Conservation (phyloP, 805 yeast species). For the Saturnispora sekii region DNA sequence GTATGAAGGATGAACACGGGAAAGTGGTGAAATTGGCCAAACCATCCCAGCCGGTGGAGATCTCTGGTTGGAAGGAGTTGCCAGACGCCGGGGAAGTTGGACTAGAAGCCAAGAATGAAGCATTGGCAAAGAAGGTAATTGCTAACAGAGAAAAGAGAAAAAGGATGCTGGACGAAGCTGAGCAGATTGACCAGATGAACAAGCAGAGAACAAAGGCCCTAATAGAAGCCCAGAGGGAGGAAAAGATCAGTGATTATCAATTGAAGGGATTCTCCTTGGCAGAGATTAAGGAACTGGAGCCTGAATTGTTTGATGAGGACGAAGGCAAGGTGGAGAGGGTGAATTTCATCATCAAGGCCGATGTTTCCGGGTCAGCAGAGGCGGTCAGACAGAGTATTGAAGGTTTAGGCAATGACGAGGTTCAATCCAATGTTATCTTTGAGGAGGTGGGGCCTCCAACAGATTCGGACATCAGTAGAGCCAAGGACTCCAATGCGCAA, state of each 20-base stretch:
- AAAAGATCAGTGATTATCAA: slow-evolving; percentile 45
- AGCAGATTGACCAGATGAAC: slow-evolving; percentile 64
- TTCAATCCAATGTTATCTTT: slow-evolving; percentile 55
- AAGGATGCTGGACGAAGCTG: slow-evolving; percentile 44
- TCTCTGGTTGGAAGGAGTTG: slow-evolving; percentile 88
- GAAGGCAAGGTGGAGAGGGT: slow-evolving; percentile 27
- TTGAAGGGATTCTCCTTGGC: slow-evolving; percentile 49
- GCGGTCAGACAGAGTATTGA: slow-evolving; percentile 78
- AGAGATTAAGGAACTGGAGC: slow-evolving; percentile 31
- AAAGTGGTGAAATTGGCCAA: slow-evolving; percentile 53
- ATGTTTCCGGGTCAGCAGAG: slow-evolving; percentile 91
- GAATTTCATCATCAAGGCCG: slow-evolving; percentile 74
- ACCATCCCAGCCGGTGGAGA: slow-evolving; percentile 85
- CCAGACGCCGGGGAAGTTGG: slow-evolving; percentile 88
- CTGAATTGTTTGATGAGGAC: slow-evolving; percentile 25
- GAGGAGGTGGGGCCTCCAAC: slow-evolving; percentile 73
- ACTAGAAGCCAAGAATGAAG: slow-evolving; percentile 66
- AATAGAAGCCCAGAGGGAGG: slow-evolving; percentile 42
- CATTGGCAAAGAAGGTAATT: slow-evolving; percentile 64
- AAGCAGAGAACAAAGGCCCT: slow-evolving; percentile 48
- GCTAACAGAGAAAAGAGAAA: slow-evolving; percentile 50
- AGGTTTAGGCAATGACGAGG: slow-evolving; percentile 82
- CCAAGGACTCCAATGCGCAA: slow-evolving; percentile 58
- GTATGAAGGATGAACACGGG: slow-evolving; percentile 68
- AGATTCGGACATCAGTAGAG: slow-evolving; percentile 57